Base-by-base conservation (phyloP, 1,139 yeast genomes). In the Hanseniaspora sp. region DNA sequence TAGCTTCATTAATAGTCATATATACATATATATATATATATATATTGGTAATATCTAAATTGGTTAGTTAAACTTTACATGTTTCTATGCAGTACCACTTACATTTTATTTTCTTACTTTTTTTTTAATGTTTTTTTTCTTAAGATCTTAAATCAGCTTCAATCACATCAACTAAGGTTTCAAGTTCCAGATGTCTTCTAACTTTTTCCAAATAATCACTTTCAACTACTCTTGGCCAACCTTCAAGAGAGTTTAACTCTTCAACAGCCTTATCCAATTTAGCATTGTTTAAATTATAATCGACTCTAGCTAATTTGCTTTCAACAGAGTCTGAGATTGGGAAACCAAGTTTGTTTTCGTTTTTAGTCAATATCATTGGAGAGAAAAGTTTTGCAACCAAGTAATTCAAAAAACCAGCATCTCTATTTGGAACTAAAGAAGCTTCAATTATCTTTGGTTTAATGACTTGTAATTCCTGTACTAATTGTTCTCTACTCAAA, bases 361-460 rank as follows among this genome's bases (percentile, higher is more conserved):
- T 66, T 67, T 82, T 83, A 49, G 76, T 67, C 62, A 87, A 75
- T 63, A 92, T 75, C 57, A 90, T 76, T 63, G 79, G 79, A 49
- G 95, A 84, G 65, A 90, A 86, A 9, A 87, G 56, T 59, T 77
- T 71, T 13, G 97, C 90, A 9, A 95, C 77, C 53, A 88, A 69
- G 69, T 92, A 96, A 45, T 96, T 97, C 62, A 92, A 78, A 57
- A 92, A 78, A 63, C 98, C 98, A 35, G 98, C 95, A 67, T 90
- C 86, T 62, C 95, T 95, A 9, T 38, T 40, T 53, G 97, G 97
- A 59, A 86, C 77, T 62, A 88, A 71, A 12, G 96, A 82, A 9
- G 95, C 92, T 33, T 88, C 80, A 69, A 95, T 82, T 65, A 92
- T 79, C 69, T 90, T 95, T 18, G 95, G 95, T 23, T 79, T 82